Conservation (phyloP, 164 flowering plant species). For the Santalum album region DNA sequence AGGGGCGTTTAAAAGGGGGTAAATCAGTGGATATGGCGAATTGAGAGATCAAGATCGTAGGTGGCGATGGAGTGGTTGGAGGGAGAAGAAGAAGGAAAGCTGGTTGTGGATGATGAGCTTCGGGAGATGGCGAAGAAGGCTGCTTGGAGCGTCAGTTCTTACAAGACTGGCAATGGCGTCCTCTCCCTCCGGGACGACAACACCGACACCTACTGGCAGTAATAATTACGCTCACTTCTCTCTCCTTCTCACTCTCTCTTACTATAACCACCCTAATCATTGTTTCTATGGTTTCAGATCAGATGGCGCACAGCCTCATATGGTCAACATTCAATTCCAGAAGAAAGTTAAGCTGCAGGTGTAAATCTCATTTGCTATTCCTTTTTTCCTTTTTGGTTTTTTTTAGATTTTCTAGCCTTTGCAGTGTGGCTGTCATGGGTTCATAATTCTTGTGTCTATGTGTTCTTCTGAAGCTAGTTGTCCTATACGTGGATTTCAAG, state of each 20-base stretch:
- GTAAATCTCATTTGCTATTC: background rate
- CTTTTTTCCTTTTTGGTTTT: background rate
- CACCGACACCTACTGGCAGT: slow-evolving; percentile 95
- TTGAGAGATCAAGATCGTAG: slow-evolving; percentile 10
- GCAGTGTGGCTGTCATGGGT: background rate
- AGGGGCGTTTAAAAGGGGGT: too few species aligned
- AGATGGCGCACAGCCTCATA: slow-evolving; percentile 94
- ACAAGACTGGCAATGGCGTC: slow-evolving; percentile 95
- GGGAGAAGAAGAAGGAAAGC: slow-evolving; percentile 82
- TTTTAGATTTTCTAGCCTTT: background rate
- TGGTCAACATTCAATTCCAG: slow-evolving; percentile 86
- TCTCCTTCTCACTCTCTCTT: background rate
- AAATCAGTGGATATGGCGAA: too few species aligned
- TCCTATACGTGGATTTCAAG: slow-evolving; percentile 87
- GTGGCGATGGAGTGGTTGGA: slow-evolving; percentile 85
- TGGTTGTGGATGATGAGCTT: slow-evolving; percentile 59
- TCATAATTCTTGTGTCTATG: background rate
- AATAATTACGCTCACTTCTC: background rate
- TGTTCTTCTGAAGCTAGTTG: slow-evolving; percentile 43
- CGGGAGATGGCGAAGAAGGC: slow-evolving; percentile 90
- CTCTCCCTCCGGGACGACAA: slow-evolving; percentile 73
- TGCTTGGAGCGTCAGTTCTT: slow-evolving; percentile 97
- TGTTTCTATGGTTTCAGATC: slow-evolving; percentile 38
- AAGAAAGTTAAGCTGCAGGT: slow-evolving; percentile 90
- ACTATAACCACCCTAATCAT: background rate